Evolutionary conservation across 1,284 basidiomycete genomes (phyloP).

Genomic region (Naganishia sp.): DNA sequence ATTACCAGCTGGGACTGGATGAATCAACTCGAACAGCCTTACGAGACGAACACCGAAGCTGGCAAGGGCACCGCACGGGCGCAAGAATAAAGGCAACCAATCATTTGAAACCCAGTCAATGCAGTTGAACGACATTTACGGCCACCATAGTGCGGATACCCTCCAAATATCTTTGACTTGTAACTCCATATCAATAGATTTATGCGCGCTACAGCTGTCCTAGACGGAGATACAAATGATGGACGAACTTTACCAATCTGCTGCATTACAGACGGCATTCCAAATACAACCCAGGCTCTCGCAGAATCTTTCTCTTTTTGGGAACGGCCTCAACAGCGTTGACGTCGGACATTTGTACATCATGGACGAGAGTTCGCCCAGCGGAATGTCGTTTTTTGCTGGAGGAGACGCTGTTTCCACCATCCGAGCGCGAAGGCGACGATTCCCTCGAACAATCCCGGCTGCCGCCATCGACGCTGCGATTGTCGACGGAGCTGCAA

Average conservation of each 20-base stretch:
- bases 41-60: not conserved
- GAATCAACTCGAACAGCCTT: not conserved
- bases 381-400: constrained; percentile 12
- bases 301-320: constrained; percentile 22
- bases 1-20: constrained; percentile 27
- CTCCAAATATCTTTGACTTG: too few relatives aligned
- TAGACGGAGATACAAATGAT: constrained; percentile 12
- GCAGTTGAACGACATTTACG: too few relatives aligned
- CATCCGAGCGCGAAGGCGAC: constrained; percentile 14
- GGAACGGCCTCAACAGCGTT: constrained; percentile 15
- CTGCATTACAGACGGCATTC: constrained; percentile 19
- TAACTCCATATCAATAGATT: too few relatives aligned
- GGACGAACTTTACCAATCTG: not conserved
- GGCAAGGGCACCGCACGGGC: too few relatives aligned
- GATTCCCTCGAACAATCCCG: constrained; percentile 17
- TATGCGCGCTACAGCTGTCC: constrained; percentile 1
- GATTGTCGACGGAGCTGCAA: constrained; percentile 15
- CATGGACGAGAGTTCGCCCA: constrained; percentile 1
- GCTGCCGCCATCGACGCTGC: constrained; percentile 17
- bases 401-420: constrained; percentile 19
- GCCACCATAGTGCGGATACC: too few relatives aligned
- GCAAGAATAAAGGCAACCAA: too few relatives aligned
- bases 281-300: constrained; percentile 23
- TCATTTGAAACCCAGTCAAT: too few relatives aligned
- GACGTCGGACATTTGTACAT: constrained; percentile 15